Percentiles rank a stretch among this genome's conserved stretches.
These are phyloP conservation scores for Turnera subulata DNA, from an alignment of 345 rosid genomes.

Conservation along the genomic window DNA sequence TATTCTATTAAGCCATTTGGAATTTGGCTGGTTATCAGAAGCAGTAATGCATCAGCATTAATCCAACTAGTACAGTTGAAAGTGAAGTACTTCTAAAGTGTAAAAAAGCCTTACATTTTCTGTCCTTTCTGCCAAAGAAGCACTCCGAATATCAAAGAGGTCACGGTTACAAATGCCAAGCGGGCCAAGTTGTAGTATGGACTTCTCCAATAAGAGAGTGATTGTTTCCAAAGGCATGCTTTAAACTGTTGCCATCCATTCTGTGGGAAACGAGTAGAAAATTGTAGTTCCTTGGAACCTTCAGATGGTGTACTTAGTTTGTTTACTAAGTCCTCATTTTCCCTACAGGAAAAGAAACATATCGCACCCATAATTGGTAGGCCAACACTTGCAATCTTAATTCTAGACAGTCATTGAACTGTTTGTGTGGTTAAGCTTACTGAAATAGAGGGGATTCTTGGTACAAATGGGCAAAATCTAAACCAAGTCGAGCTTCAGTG, in stretches of 20 bases:
- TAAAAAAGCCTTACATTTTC: conserved; percentile 29
- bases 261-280: conserved; percentile 17
- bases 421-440: too few relatives aligned
- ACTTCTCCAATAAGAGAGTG: conserved; percentile 39
- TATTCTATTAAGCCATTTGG: too few relatives aligned
- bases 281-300: conserved; percentile 24
- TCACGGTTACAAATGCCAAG: not conserved
- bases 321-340: conserved; percentile 17
- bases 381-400: too few relatives aligned
- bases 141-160: conserved; percentile 27
- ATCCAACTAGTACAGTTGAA: too few relatives aligned
- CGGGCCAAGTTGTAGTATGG: conserved; percentile 34
- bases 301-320: conserved; percentile 16
- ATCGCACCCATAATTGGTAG: too few relatives aligned
- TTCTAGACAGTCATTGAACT: too few relatives aligned
- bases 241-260: conserved; percentile 34
- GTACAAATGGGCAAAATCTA: conserved; percentile 33
- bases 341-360: conserved; percentile 11
- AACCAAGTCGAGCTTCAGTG: conserved; percentile 24
- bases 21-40: too few relatives aligned
- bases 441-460: conserved; percentile 23
- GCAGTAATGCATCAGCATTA: too few relatives aligned
- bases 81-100: too few relatives aligned
- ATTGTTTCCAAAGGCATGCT: conserved; percentile 43
- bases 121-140: conserved; percentile 40